Percentiles rank a stretch among this genome's conserved stretches.
These are phyloP conservation scores for Hanseniaspora lindneri DNA, from an alignment of 805 yeast genomes.

Conservation along the genomic window DNA sequence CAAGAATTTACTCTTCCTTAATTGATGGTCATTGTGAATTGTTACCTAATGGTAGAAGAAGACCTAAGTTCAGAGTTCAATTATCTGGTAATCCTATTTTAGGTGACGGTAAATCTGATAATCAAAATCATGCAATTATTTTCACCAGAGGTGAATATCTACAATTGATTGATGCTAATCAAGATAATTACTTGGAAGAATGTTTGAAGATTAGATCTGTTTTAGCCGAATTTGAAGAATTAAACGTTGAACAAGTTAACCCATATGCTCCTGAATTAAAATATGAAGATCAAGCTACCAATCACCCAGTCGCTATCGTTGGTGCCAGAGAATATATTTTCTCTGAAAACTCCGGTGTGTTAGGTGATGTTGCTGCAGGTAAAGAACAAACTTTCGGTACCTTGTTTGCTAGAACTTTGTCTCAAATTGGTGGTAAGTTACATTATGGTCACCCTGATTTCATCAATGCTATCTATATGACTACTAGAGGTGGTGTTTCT, in stretches of 20 bases:
- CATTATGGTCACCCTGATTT: constrained; percentile 89
- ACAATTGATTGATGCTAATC: constrained; percentile 77
- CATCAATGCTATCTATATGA: constrained; percentile 62
- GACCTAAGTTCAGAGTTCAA: constrained; percentile 65
- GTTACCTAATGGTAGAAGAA: constrained; percentile 58
- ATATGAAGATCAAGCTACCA: constrained; percentile 39
- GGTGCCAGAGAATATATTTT: constrained; percentile 82
- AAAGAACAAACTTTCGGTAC: constrained; percentile 86
- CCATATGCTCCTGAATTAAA: constrained; percentile 69
- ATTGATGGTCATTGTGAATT: constrained; percentile 74
- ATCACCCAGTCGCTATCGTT: constrained; percentile 68
- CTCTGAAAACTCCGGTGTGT: constrained; percentile 73
- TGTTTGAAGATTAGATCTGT: constrained; percentile 73
- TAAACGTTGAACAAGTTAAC: constrained; percentile 61
- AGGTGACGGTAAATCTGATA: constrained; percentile 84
- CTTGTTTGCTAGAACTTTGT: constrained; percentile 66
- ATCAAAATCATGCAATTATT: constrained; percentile 69
- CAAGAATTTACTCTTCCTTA: constrained; percentile 61
- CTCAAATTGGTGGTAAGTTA: constrained; percentile 74
- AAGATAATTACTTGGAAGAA: constrained; percentile 76
- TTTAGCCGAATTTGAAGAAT: constrained; percentile 72
- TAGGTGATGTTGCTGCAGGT: constrained; percentile 86
- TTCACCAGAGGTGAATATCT: constrained; percentile 78
- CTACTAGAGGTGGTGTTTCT: constrained; percentile 79
- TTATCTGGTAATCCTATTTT: constrained; percentile 74